Base-by-base conservation (phyloP, 441 rosid species). In the Gossypium lobatum region DNA sequence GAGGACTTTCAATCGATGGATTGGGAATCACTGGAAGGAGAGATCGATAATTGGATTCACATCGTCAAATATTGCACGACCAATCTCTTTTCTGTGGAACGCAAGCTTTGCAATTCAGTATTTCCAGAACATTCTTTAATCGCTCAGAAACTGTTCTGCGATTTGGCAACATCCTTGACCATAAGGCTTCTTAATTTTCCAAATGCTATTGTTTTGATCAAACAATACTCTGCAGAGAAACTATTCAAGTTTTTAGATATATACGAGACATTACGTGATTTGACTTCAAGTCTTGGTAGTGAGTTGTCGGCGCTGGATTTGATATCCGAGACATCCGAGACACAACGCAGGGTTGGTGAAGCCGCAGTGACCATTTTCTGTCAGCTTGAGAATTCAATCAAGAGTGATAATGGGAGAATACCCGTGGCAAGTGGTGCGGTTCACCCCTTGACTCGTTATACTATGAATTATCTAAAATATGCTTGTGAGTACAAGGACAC, bases 381-480 rank as follows among this genome's bases (percentile, higher is more conserved):
- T 9, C 90, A 90, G 65, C 80, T 87, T 0, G 93, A 90, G 79
- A 84, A 79, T 46, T 83, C 95, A 2, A 90, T 90, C 76, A 83
- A 80, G 74, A 81, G 79, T 52, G 91, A 90, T 26, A 80, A 73
- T 0, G 82, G 88, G 10, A 73, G 81, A 75, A 86, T 79, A 17
- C 87, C 93, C 0, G 93, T 90, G 10, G 87, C 95, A 0, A 83
- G 87, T 39, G 95, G 93, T 0, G 83, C 88, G 0, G 91, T 90
- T n/a, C 95, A 90, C 34, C 95, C 91, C 0, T 62, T 84, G 63
- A 88, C 95, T 46, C 92, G 96, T 13, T 91, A 84, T 83, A 88
- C 91, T 13, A 87, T 89, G 92, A 89, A 91, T 73, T 91, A 91
- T 57, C 87, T 91, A 8, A 85, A 86, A 34, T 91, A 87, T 77